Conservation (phyloP, 1,139 yeast species). For the Yamadazyma dendronema region DNA sequence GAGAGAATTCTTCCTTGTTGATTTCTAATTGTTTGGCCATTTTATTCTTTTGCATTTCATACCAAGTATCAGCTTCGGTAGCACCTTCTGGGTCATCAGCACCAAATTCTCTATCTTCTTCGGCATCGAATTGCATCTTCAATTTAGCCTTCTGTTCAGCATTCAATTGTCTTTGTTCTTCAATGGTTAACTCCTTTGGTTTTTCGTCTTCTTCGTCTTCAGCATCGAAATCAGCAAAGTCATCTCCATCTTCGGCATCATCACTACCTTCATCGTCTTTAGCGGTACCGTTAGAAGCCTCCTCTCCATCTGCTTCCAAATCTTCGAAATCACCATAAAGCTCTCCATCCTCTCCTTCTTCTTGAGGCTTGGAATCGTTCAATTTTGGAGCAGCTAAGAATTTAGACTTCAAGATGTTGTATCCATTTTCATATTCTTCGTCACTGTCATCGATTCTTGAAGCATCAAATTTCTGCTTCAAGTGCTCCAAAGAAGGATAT, state of each 20-base stretch:
- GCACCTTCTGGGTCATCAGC: conserved; percentile 74
- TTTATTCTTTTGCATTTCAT: conserved; percentile 93
- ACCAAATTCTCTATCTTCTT: conserved; percentile 75
- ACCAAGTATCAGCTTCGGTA: conserved; percentile 90
- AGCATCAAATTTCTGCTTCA: conserved; percentile 54
- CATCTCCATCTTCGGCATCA: conserved; percentile 35
- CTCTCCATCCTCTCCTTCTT: conserved; percentile 43
- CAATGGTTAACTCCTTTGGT: conserved; percentile 50
- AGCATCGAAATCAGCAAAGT: conserved; percentile 60
- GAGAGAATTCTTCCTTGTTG: conserved; percentile 74
- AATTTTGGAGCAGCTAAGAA: conserved; percentile 68
- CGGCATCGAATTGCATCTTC: conserved; percentile 86
- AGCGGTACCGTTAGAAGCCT: conserved; percentile 12
- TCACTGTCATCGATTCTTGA: conserved; percentile 30
- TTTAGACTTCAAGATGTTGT: conserved; percentile 51
- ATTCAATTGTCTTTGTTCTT: conserved; percentile 71
- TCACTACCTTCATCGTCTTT: conserved; percentile 25
- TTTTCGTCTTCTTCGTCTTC: conserved; percentile 41
- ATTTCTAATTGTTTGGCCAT: conserved; percentile 95
- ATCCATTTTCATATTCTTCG: conserved; percentile 44
- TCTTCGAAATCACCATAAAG: conserved; percentile 84
- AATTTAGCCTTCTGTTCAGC: conserved; percentile 89
- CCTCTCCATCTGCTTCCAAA: conserved; percentile 47
- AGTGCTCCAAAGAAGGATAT: conserved; percentile 48
- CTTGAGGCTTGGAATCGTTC: conserved; percentile 24